These are phyloP conservation scores for Kalanchoe fedtschenkoi DNA, from an alignment of 164 flowering plant species.

Conservation along the genomic window DNA sequence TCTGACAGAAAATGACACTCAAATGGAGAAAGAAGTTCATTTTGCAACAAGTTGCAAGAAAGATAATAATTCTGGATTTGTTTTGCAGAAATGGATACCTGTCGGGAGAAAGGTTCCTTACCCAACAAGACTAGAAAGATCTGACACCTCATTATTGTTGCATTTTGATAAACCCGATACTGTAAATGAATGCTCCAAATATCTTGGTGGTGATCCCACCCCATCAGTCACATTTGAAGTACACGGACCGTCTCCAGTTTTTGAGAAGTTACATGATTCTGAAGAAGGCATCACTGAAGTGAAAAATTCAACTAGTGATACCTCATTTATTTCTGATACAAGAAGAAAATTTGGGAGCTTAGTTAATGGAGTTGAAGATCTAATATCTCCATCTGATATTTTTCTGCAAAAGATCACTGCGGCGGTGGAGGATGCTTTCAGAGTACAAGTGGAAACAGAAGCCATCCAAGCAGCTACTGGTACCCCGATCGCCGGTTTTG, in stretches of 20 bases:
- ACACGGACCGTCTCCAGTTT: slow-evolving; percentile 10
- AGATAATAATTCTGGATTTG: slow-evolving; percentile 21
- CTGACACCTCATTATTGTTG: slow-evolving; percentile 13
- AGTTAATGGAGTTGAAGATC: background rate
- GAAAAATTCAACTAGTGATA: background rate
- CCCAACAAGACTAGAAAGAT: slow-evolving; percentile 8
- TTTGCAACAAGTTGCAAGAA: slow-evolving; percentile 17
- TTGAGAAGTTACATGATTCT: background rate
- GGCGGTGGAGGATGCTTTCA: slow-evolving; percentile 36
- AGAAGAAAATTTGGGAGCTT: slow-evolving; percentile 8
- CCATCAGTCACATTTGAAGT: slow-evolving; percentile 11
- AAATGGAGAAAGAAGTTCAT: slow-evolving; percentile 17
- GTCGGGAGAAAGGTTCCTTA: slow-evolving; percentile 26
- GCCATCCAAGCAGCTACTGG: slow-evolving; percentile 38
- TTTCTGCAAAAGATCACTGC: slow-evolving; percentile 16
- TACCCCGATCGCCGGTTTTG: slow-evolving; percentile 56
- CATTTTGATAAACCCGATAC: slow-evolving; percentile 13
- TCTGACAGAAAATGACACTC: slow-evolving; percentile 12
- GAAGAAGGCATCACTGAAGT: background rate
- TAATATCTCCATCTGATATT: slow-evolving; percentile 3
- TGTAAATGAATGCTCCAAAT: slow-evolving; percentile 10
- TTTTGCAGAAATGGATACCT: slow-evolving; percentile 42
- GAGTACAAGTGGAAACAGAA: slow-evolving; percentile 36
- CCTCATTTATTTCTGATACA: slow-evolving; percentile 3
- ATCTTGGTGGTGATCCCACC: slow-evolving; percentile 10